Percentiles rank a stretch among this genome's conserved stretches.
Conservation (phyloP, 352 stramenopile genomes). For the Phytophthora sp. region DNA sequence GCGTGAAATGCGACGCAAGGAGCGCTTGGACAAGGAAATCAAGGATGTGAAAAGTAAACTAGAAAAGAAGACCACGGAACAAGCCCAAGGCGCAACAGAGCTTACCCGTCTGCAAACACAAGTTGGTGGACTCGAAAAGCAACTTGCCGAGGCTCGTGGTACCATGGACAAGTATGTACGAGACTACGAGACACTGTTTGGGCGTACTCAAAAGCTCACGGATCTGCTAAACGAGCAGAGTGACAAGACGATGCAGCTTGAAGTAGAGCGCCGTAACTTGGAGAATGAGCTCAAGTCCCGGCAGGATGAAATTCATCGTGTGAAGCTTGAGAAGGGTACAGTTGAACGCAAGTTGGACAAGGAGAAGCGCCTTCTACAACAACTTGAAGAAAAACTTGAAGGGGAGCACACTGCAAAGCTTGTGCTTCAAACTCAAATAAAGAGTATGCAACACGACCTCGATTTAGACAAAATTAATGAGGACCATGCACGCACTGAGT, state of each 20-base stretch:
- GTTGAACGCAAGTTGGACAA: slow-evolving; percentile 91
- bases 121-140: slow-evolving; percentile 88
- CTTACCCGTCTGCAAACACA: slow-evolving; percentile 74
- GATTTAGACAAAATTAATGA: slow-evolving; percentile 83
- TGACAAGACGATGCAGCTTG: slow-evolving; percentile 85
- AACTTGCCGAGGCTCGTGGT: slow-evolving; percentile 63
- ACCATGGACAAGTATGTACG: slow-evolving; percentile 95
- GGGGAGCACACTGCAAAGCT: slow-evolving; percentile 88
- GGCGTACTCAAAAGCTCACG: slow-evolving; percentile 92
- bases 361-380: slow-evolving; percentile 84
- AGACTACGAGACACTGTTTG: slow-evolving; percentile 93
- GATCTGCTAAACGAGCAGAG: slow-evolving; percentile 93
- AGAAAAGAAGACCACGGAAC: slow-evolving; percentile 81
- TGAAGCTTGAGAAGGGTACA: slow-evolving; percentile 90
- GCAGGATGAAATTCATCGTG: slow-evolving; percentile 83
- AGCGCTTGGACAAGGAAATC: slow-evolving; percentile 93
- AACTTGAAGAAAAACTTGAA: slow-evolving; percentile 93
- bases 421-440: slow-evolving; percentile 83
- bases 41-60: slow-evolving; percentile 91
- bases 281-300: slow-evolving; percentile 89
- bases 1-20: slow-evolving; percentile 87
- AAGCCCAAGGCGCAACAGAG: slow-evolving; percentile 52
- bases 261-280: slow-evolving; percentile 79
- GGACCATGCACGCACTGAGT: slow-evolving; percentile 72
- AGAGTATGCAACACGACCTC: slow-evolving; percentile 82